Conservation (phyloP, 2,329 filamentous ascomycete species). For the Magnaporthiopsis rhizophila region DNA sequence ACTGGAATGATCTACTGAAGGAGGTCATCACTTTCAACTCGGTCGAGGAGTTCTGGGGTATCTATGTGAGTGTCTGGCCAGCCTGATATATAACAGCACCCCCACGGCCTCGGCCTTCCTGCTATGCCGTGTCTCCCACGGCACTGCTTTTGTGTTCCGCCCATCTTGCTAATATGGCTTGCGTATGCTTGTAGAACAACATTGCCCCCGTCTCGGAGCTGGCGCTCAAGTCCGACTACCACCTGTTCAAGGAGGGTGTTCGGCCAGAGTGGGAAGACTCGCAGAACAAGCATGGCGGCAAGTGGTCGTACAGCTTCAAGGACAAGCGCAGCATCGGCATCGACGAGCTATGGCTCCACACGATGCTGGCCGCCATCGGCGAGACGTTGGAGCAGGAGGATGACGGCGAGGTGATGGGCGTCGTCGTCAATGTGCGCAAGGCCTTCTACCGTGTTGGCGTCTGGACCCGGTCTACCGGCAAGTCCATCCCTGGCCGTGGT, state of each 20-base stretch:
- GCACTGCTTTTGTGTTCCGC: not conserved
- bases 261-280: slow-evolving; percentile 97
- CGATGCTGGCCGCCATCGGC: slow-evolving; percentile 93
- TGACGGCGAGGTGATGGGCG: slow-evolving; percentile 97
- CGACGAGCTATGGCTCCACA: slow-evolving; percentile 92
- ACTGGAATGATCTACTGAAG: slow-evolving; percentile 97
- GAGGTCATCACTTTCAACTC: slow-evolving; percentile 98
- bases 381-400: slow-evolving; percentile 94
- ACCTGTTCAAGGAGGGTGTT: slow-evolving; percentile 96
- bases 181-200: slow-evolving; percentile 69
- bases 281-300: slow-evolving; percentile 98
- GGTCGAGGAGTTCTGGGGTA: slow-evolving; percentile 98
- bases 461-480: slow-evolving; percentile 93
- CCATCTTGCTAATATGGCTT: not conserved
- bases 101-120: not conserved
- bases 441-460: slow-evolving; percentile 96
- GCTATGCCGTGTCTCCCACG: too few species aligned
- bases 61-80: slow-evolving; percentile 66
- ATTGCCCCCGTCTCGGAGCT: slow-evolving; percentile 94
- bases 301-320: slow-evolving; percentile 98
- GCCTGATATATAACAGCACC: not conserved
- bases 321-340: slow-evolving; percentile 88
- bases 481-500: slow-evolving; percentile 68
- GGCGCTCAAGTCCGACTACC: slow-evolving; percentile 96
- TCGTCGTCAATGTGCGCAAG: slow-evolving; percentile 97